A percentile compares a stretch with the other conserved stretches of the same genome.
These are phyloP conservation scores for Eucalyptus polybractea DNA, from an alignment of 345 rosid species.

Conservation along the genomic window DNA sequence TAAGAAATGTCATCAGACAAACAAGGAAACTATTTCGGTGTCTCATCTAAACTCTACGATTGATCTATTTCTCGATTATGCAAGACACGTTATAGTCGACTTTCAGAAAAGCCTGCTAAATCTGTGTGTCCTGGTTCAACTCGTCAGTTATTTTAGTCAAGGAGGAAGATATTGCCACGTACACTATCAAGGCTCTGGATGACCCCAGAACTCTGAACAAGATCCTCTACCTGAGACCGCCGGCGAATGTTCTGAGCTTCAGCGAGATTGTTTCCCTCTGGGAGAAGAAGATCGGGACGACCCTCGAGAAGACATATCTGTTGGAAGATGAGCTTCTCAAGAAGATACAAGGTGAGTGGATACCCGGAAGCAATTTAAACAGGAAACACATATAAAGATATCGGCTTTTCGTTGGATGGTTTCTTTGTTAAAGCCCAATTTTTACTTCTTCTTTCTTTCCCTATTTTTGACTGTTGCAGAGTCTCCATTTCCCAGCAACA, in stretches of 20 bases:
- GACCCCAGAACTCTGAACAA: slow-evolving; percentile 23
- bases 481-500: background rate
- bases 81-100: background rate
- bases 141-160: background rate
- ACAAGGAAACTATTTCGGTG: background rate
- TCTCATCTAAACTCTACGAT: background rate
- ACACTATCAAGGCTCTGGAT: slow-evolving; percentile 14
- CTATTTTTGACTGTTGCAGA: background rate
- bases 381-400: background rate
- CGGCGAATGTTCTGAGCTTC: slow-evolving; percentile 1
- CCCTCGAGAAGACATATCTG: slow-evolving; percentile 9
- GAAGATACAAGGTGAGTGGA: slow-evolving; percentile 7
- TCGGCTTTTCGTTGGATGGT: background rate
- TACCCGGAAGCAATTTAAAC: background rate
- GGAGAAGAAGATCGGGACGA: slow-evolving; percentile 18
- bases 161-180: slow-evolving; percentile 4
- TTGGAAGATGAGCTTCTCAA: slow-evolving; percentile 11
- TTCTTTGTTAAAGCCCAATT: background rate
- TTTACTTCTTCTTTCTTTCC: background rate
- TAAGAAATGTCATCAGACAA: background rate
- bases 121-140: background rate
- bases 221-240: slow-evolving; percentile 6
- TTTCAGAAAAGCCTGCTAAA: background rate
- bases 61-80: background rate
- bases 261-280: slow-evolving; percentile 11